Evolutionary conservation across 805 yeast genomes (phyloP).

Genomic region (Suhomyces pyralidae): DNA sequence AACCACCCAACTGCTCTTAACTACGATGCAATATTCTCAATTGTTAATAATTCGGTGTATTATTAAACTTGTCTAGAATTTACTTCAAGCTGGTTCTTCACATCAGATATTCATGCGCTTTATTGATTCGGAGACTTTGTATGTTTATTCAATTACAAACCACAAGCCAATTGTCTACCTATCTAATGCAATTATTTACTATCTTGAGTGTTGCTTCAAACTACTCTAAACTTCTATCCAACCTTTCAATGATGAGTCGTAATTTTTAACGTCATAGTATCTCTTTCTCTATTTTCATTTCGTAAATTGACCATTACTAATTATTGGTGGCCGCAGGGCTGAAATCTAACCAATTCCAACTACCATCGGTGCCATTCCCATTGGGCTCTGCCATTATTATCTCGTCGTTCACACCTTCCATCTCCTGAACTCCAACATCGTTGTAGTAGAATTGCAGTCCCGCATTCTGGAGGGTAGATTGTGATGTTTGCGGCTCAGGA

Average conservation of each 20-base stretch:
- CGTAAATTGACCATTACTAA: not conserved
- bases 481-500: not conserved
- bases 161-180: not conserved
- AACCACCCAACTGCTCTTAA: not conserved
- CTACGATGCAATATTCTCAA: no score
- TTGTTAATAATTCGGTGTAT: no score
- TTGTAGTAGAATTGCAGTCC: slow-evolving; percentile 1
- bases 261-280: no score
- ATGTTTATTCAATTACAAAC: not conserved
- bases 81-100: not conserved
- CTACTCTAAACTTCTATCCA: not conserved
- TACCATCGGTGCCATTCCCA: slow-evolving; percentile 9
- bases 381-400: slow-evolving; percentile 23
- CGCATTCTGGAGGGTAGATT: not conserved
- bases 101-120: not conserved
- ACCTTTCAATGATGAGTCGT: not conserved
- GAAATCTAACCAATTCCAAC: slow-evolving; percentile 43
- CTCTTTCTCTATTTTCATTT: not conserved
- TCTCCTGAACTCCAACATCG: slow-evolving; percentile 13
- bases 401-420: slow-evolving; percentile 32
- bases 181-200: not conserved
- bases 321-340: slow-evolving; percentile 17
- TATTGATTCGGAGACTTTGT: no score
- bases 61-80: no score
- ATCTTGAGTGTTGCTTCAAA: not conserved